Base-by-base conservation (phyloP, 768 basidiomycete genomes). In the Xanthoconium purpureum region DNA sequence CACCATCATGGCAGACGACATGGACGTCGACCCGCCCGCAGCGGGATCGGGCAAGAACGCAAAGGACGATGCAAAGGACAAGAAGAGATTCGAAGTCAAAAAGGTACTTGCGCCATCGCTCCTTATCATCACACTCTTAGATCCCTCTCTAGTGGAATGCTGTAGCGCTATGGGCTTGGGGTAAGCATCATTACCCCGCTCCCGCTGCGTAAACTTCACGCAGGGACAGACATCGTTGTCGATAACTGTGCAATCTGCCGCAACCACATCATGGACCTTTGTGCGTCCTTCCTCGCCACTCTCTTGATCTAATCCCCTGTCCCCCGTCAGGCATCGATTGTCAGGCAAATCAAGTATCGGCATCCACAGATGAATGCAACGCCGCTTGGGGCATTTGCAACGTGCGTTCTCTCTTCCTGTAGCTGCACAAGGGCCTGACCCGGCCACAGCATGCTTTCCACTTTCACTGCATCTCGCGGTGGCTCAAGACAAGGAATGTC, bases 221-320 rank as follows among this genome's bases (percentile, higher is more conserved):
- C 50, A 36, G 1, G 10, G 49, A 44, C 59, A 96, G 95, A 98
- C 71, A 98, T 98, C 68, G 94, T 97, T 57, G 96, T 98, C 55
- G 96, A 98, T 75, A 99, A 98, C 76, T 98, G 97, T 67, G 97
- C 97, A 49, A 99, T 99, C 77, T 99, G 97, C 81, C 86, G 94
- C 73, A 98, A 98, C 72, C 96, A 99, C 70, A 98, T 99, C 77
- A 99, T 99, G 97, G 97, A 99, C 74, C 88, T 98, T 44, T 99
- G 97, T 98, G 65, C 66, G 90, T 76, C 12, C 39, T 38, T 15
- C 39, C 48, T 50, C 32, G 4, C 33, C 10, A 36, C 49, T 30
- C 36, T 44, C 32, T 44, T 33, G 7, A 51, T 46, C 48, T 63
- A 20, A 51, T 54, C 39, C 18, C 39, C 33, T 55, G 53, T 51